phyloP scores from a whole-genome alignment of 106 monocot species.

The Dioscorea alata region DNA sequence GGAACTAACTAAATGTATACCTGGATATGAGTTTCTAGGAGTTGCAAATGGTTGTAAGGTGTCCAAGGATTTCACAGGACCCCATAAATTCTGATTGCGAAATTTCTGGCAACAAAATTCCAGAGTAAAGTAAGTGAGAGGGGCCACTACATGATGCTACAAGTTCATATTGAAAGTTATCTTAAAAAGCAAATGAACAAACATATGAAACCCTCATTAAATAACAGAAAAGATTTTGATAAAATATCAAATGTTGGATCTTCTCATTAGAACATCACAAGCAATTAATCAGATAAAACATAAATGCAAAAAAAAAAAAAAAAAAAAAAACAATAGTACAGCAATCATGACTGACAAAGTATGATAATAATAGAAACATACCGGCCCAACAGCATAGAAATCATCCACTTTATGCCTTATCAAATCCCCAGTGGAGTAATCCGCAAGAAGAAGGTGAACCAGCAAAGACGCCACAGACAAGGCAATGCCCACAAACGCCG shows the following conservation, averaged over 20 bases:
- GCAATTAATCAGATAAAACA: too few species aligned
- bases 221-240: too few species aligned
- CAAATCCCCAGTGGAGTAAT: slow-evolving; percentile 48
- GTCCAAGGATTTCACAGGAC: slow-evolving; percentile 59
- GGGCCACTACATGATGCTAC: background rate
- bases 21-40: slow-evolving; percentile 53
- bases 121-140: background rate
- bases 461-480: slow-evolving; percentile 55
- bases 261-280: too few species aligned
- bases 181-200: too few species aligned
- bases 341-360: background rate
- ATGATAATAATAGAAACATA: slow-evolving; percentile 2
- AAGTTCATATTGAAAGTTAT: too few species aligned
- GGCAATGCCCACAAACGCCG: slow-evolving; percentile 46
- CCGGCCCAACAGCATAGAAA: slow-evolving; percentile 38
- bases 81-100: slow-evolving; percentile 56
- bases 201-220: too few species aligned
- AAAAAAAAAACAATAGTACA: background rate
- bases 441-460: slow-evolving; percentile 60
- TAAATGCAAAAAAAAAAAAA: background rate
- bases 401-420: slow-evolving; percentile 43
- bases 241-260: too few species aligned
- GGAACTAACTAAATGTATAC: slow-evolving; percentile 20
- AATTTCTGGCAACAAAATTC: slow-evolving; percentile 28
- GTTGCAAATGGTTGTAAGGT: slow-evolving; percentile 62